phyloP scores from a whole-genome alignment of 352 stramenopile species.

The Globisporangium cederbergense region DNA sequence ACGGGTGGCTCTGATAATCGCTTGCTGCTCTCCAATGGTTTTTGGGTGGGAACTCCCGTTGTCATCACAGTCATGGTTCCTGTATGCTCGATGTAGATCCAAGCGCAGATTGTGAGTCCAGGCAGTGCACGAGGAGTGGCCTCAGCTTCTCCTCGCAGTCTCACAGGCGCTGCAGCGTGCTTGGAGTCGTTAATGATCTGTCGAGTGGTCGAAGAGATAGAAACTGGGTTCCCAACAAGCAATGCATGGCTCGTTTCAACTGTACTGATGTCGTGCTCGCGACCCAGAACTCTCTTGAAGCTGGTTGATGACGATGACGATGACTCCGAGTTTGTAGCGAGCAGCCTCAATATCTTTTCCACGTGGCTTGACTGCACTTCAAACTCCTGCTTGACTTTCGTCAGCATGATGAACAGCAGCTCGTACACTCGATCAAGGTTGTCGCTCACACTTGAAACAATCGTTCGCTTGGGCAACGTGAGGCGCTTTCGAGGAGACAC shows the following conservation, averaged over 20 bases:
- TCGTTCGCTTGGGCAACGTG: slow-evolving; percentile 37
- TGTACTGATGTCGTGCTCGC: background rate
- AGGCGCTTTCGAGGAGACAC: slow-evolving; percentile 49
- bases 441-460: slow-evolving; percentile 34
- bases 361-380: background rate
- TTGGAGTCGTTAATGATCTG: background rate
- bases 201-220: background rate
- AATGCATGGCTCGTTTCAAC: background rate
- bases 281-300: background rate
- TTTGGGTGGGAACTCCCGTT: background rate
- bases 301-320: background rate
- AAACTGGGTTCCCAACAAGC: slow-evolving; percentile 10
- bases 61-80: background rate
- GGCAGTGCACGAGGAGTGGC: background rate
- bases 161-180: background rate
- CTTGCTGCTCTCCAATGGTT: background rate
- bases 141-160: no score
- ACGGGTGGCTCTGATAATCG: background rate
- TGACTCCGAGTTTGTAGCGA: background rate
- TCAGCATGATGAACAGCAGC: slow-evolving; percentile 32
- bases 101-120: slow-evolving; percentile 5
- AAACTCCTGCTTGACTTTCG: slow-evolving; percentile 19
- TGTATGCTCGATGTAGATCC: slow-evolving; percentile 17
- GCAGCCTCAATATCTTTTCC: background rate
- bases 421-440: slow-evolving; percentile 40